These are phyloP conservation scores for Solanum piurae DNA, from an alignment of 257 asterid species.

Conservation along the genomic window DNA sequence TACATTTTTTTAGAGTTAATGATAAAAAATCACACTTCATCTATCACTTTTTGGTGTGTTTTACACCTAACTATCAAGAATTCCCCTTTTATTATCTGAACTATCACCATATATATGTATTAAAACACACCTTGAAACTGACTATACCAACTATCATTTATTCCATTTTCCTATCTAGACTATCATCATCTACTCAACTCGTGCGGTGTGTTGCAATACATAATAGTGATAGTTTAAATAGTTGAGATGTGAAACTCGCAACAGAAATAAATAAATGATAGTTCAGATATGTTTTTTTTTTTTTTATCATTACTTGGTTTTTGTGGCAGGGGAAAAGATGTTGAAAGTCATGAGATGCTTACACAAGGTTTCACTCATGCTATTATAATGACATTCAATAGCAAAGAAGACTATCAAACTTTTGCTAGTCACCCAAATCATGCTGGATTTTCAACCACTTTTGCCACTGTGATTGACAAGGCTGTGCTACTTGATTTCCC, in stretches of 20 bases:
- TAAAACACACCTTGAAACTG: not conserved
- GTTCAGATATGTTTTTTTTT: not conserved
- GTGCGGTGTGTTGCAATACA: not conserved
- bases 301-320: not conserved
- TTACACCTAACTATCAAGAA: not conserved
- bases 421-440: conserved; percentile 62
- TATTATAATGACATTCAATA: conserved; percentile 68
- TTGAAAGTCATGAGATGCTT: conserved; percentile 68
- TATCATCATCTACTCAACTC: not conserved
- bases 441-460: conserved; percentile 46
- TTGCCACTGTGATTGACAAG: conserved; percentile 65
- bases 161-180: not conserved
- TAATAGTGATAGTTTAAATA: not conserved
- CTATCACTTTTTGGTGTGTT: not conserved
- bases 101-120: no score
- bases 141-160: not conserved
- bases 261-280: not conserved
- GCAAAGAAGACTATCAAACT: conserved; percentile 64
- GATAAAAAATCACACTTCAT: not conserved
- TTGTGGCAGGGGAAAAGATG: conserved; percentile 67
- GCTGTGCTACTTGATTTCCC: conserved; percentile 88
- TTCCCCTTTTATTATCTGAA: no score
- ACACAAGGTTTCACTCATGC: conserved; percentile 89
- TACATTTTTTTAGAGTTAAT: not conserved
- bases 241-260: not conserved